Percentiles rank a stretch among this genome's conserved stretches.
Evolutionary conservation across 371 early-diverging fungal species (phyloP).

Genomic region (Apophysomyces sp.): DNA sequence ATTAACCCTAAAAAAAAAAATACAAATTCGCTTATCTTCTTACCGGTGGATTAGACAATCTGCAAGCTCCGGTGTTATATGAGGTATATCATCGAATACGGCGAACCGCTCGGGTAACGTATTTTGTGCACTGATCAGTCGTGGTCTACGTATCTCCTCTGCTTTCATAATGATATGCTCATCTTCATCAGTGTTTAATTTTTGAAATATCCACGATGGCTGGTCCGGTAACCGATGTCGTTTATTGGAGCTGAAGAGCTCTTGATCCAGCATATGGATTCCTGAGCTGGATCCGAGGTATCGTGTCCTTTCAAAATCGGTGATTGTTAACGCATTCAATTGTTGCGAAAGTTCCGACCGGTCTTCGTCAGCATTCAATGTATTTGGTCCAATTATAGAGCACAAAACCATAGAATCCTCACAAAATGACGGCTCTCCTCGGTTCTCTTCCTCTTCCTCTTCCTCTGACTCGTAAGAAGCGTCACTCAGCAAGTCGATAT

Average conservation of each 20-base stretch:
- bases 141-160: conserved; percentile 10
- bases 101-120: conserved; percentile 8
- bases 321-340: conserved; percentile 23
- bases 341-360: conserved; percentile 5
- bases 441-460: background rate
- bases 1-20: no score
- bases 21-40: no score
- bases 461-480: background rate
- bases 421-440: background rate
- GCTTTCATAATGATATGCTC: conserved; percentile 42
- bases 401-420: no score
- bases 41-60: conserved; percentile 36
- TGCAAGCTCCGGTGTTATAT: conserved; percentile 23
- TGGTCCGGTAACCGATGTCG: conserved; percentile 14
- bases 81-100: conserved; percentile 23
- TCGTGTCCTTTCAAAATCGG: conserved; percentile 38
- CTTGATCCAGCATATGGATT: conserved; percentile 25
- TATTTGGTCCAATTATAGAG: no score
- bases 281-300: conserved; percentile 42
- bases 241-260: conserved; percentile 11
- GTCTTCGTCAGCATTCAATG: background rate
- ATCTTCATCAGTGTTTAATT: conserved; percentile 34
- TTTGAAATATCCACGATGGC: conserved; percentile 33
- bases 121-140: background rate
- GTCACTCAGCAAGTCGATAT: background rate